These are phyloP conservation scores for Debaryomyces subglobosus DNA, from an alignment of 1,139 yeast species.

Conservation along the genomic window DNA sequence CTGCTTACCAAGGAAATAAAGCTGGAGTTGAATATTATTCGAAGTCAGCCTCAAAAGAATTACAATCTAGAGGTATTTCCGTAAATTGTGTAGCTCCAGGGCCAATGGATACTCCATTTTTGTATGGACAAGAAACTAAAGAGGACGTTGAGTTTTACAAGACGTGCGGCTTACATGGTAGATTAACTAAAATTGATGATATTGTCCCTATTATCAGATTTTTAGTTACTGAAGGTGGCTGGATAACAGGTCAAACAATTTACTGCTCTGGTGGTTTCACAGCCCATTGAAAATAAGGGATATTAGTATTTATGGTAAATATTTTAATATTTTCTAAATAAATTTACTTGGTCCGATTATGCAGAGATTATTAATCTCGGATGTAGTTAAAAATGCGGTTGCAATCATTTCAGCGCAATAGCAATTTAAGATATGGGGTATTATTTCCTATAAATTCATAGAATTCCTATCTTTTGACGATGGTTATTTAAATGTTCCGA, in stretches of 20 bases:
- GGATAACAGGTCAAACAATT: slow-evolving; percentile 73
- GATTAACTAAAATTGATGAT: slow-evolving; percentile 61
- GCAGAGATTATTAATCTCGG: neutral
- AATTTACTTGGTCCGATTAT: neutral
- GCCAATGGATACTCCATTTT: slow-evolving; percentile 73
- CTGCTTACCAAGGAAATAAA: slow-evolving; percentile 62
- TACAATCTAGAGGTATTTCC: slow-evolving; percentile 48
- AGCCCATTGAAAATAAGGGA: slow-evolving; percentile 38
- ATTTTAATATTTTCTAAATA: neutral
- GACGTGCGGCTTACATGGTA: slow-evolving; percentile 46
- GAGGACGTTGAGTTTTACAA: slow-evolving; percentile 59
- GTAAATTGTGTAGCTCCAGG: slow-evolving; percentile 70
- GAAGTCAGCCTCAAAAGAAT: slow-evolving; percentile 62
- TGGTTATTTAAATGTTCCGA: neutral
- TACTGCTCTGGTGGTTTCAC: slow-evolving; percentile 69
- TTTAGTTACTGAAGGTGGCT: slow-evolving; percentile 64
- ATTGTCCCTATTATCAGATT: slow-evolving; percentile 66
- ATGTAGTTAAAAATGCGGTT: neutral
- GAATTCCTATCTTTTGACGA: neutral
- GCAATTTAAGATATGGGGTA: neutral
- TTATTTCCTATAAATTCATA: neutral
- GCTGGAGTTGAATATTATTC: slow-evolving; percentile 62
- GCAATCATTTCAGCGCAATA: slow-evolving; percentile 1
- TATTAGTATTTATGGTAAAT: neutral
- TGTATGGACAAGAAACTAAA: slow-evolving; percentile 60